A percentile compares a stretch with the other conserved stretches of the same genome.
These are phyloP conservation scores for Eremomyces bilateralis DNA, from an alignment of 495 filamentous ascomycete species.

Conservation along the genomic window DNA sequence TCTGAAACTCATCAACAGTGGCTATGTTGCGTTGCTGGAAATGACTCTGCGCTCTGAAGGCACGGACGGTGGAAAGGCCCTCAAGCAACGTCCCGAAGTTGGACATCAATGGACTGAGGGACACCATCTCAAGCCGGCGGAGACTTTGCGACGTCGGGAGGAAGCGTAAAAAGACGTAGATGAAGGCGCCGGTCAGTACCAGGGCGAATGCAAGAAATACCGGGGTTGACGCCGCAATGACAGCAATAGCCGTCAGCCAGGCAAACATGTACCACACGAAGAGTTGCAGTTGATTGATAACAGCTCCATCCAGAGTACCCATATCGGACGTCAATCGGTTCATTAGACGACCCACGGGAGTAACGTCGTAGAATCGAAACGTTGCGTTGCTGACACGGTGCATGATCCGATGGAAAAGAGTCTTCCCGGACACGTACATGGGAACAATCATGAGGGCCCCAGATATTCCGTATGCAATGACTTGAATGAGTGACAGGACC, in stretches of 20 bases:
- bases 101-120: conserved; percentile 57
- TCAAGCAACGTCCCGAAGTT: conserved; percentile 67
- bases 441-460: conserved; percentile 42
- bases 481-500: conserved; percentile 33
- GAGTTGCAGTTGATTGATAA: conserved; percentile 42
- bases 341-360: conserved; percentile 65
- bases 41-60: conserved; percentile 47
- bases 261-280: conserved; percentile 41
- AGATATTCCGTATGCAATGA: conserved; percentile 29
- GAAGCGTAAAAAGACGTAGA: conserved; percentile 47
- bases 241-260: conserved; percentile 47
- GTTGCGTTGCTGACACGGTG: conserved; percentile 48
- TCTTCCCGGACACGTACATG: conserved; percentile 50
- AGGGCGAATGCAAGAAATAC: conserved; percentile 49
- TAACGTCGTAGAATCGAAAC: conserved; percentile 74
- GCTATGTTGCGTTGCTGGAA: conserved; percentile 57
- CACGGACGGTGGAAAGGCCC: conserved; percentile 58
- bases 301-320: conserved; percentile 58
- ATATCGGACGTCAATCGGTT: conserved; percentile 75
- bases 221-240: conserved; percentile 57
- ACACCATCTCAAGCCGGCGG: conserved; percentile 64
- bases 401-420: conserved; percentile 47
- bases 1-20: conserved; percentile 65
- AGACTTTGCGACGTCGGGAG: conserved; percentile 66
- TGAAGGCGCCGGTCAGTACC: conserved; percentile 36